These are phyloP conservation scores for Ophidiomyces ophidiicola DNA, from an alignment of 2,329 filamentous ascomycete species.

Conservation along the genomic window DNA sequence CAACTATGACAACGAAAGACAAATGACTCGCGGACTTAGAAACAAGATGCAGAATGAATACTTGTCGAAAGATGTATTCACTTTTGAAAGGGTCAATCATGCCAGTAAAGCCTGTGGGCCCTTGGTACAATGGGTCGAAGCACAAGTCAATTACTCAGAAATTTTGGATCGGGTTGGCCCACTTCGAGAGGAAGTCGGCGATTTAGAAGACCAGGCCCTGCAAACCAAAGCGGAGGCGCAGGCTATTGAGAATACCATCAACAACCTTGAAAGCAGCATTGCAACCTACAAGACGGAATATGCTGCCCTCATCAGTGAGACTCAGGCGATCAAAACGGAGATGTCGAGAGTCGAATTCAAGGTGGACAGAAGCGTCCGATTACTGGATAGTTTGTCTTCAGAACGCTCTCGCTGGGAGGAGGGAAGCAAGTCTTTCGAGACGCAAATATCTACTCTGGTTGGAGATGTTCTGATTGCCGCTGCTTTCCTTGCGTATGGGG, in stretches of 20 bases:
- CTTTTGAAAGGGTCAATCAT: constrained; percentile 88
- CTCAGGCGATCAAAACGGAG: constrained; percentile 90
- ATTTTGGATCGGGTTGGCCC: constrained; percentile 91
- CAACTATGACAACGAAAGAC: constrained; percentile 86
- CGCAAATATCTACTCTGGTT: constrained; percentile 90
- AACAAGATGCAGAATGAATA: constrained; percentile 88
- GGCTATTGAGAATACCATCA: constrained; percentile 79
- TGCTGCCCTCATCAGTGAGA: constrained; percentile 88
- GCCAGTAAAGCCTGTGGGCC: constrained; percentile 95
- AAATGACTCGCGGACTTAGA: constrained; percentile 76
- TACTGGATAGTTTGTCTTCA: constrained; percentile 88
- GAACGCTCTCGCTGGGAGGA: constrained; percentile 91
- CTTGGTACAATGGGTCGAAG: constrained; percentile 90
- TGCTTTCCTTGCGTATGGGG: constrained; percentile 91
- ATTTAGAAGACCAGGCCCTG: constrained; percentile 76
- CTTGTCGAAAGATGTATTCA: constrained; percentile 87
- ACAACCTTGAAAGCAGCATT: constrained; percentile 76
- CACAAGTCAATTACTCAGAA: constrained; percentile 95
- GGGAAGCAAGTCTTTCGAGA: constrained; percentile 95
- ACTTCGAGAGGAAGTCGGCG: constrained; percentile 73
- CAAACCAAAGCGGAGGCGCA: constrained; percentile 89
- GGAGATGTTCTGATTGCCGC: constrained; percentile 94
- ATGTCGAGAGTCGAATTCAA: constrained; percentile 97
- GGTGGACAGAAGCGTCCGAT: constrained; percentile 86
- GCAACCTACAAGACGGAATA: constrained; percentile 94